These are phyloP conservation scores for Phytopythium boreale DNA, from an alignment of 352 stramenopile species.

Conservation along the genomic window DNA sequence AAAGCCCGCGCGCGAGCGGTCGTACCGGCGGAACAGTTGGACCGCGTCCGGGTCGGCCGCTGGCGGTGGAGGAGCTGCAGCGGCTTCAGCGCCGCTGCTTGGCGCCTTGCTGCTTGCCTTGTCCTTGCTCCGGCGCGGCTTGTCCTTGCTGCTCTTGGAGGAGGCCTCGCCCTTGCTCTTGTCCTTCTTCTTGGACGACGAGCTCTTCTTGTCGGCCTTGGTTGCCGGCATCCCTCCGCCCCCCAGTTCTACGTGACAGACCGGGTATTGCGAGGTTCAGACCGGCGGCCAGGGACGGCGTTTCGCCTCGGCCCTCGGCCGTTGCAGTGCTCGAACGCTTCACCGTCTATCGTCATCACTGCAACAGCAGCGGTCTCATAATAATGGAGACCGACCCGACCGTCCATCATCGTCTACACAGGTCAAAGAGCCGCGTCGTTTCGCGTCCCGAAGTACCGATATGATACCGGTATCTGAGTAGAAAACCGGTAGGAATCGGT, in stretches of 20 bases:
- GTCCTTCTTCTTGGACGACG: slow-evolving; percentile 17
- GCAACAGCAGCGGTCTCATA: not conserved
- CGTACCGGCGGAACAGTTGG: slow-evolving; percentile 79
- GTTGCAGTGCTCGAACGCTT: not conserved
- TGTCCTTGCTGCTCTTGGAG: slow-evolving; percentile 22
- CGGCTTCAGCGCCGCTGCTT: not conserved
- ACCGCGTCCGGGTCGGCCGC: slow-evolving; percentile 62
- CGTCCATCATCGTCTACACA: no score
- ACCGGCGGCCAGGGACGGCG: not conserved
- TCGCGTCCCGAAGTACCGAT: not conserved
- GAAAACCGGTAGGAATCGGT: no score
- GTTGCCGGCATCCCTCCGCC: slow-evolving; percentile 4
- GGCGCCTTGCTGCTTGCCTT: slow-evolving; percentile 5
- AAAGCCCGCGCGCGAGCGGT: slow-evolving; percentile 43
- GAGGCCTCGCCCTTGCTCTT: slow-evolving; percentile 17
- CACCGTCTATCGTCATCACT: not conserved
- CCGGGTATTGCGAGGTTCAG: no score
- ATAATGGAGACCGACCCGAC: no score
- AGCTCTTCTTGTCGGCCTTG: slow-evolving; percentile 22
- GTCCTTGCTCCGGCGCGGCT: slow-evolving; percentile 18
- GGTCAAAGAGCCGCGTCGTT: slow-evolving; percentile 1
- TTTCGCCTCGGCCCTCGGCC: not conserved
- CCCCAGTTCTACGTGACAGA: no score
- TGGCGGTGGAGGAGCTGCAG: not conserved
- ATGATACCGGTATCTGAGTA: no score